Evolutionary conservation across 306 rosid genomes (phyloP).

Genomic region (Coriaria nepalensis): DNA sequence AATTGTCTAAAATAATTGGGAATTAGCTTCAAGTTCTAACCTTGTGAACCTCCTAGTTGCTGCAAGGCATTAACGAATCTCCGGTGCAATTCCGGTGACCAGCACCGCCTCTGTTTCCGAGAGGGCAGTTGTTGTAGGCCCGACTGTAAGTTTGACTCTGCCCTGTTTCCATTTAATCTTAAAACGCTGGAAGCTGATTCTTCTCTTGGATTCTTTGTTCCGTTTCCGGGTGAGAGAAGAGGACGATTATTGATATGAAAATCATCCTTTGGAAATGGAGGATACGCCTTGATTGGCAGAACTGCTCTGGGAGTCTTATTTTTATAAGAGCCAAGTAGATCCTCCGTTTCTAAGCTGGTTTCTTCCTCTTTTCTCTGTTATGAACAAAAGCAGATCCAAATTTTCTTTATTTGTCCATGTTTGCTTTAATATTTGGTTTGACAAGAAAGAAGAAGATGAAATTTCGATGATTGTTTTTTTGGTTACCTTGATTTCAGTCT

Average conservation of each 20-base stretch:
- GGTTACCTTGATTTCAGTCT: conserved; percentile 51
- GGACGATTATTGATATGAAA: conserved; percentile 46
- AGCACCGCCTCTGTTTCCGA: conserved; percentile 90
- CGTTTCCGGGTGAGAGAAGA: conserved; percentile 41
- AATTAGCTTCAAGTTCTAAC: conserved; percentile 25
- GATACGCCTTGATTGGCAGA: conserved; percentile 43
- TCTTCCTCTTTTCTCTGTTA: conserved; percentile 47
- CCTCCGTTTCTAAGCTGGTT: conserved; percentile 24
- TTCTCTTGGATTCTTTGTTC: conserved; percentile 36
- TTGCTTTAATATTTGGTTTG: too few relatives aligned
- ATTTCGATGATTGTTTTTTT: neutral
- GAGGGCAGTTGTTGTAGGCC: conserved; percentile 30
- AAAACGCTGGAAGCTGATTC: conserved; percentile 52
- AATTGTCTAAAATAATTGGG: neutral
- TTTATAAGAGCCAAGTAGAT: conserved; percentile 38
- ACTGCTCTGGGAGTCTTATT: conserved; percentile 33
- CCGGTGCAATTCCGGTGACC: conserved; percentile 93
- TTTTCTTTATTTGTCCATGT: neutral
- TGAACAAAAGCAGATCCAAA: neutral
- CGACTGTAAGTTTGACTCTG: conserved; percentile 35
- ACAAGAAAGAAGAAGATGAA: neutral
- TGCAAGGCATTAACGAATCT: conserved; percentile 77
- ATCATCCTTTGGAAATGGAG: conserved; percentile 50
- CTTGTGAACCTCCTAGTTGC: conserved; percentile 96
- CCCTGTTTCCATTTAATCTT: conserved; percentile 35